Base-by-base conservation (phyloP, 129 eudicot species). In the Sambucus nigra region DNA sequence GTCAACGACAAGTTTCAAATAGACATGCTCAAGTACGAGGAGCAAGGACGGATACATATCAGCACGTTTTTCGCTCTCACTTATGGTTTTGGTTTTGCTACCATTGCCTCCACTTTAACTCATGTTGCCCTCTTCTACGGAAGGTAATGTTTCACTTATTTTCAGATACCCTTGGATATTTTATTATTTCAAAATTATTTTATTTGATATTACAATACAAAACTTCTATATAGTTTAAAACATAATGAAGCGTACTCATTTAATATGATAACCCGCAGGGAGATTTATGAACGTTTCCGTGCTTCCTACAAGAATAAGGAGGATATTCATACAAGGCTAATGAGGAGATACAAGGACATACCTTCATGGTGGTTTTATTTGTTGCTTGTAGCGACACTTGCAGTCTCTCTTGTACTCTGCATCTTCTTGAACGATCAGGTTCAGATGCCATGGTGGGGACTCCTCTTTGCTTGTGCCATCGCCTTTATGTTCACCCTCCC, bases 391-490 rank as follows among this genome's bases (percentile, higher is more conserved):
- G 86, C 69, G 66, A 83, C 96, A 51, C 38, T 87, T 19, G 66
- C 51, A 7, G 66, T 76, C 56, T 87, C 96, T 57, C 80, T 87
- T 32, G 29, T 72, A 25, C 83, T 87, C 19, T 83, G 86, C 81
- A 80, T 74, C 28, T 56, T 67, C 67, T 68, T 87, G 74, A 83
- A 77, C 0, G 70, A 83, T 53, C 89, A 87, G 66, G 72, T 87
- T 72, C 94, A 83, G 63, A 80, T 87, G 85, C 96, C 96, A 20
- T 87, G 96, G 96, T 87, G 96, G 96, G 96, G 85, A 17, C 96
- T 83, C 53, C 67, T 87, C 59, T 87, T 87, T 64, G 94, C 96
- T 39, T 69, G 86, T 61, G 73, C 46, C 56, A 69, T 87, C 13
- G 94, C 96, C 45, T 87, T 87, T 60, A n/a, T 72, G 18, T 87